Base-by-base conservation (phyloP, 2,329 filamentous ascomycete genomes). In the Apiospora saccharicola region DNA sequence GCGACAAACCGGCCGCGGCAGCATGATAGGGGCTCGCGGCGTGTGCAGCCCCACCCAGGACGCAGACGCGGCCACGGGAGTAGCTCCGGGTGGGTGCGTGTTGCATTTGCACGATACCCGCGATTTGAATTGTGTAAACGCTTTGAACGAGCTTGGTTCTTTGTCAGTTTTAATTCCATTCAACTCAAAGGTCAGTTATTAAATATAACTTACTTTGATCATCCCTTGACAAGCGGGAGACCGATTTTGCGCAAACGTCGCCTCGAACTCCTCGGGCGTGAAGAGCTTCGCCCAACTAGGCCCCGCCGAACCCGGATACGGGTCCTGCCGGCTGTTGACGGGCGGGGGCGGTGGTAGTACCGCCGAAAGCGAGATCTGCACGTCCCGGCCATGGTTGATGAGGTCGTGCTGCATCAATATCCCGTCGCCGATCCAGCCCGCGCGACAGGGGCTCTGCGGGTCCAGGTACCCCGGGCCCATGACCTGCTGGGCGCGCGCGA, bases 211-310 rank as follows among this genome's bases (percentile, higher is more conserved):
- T 69, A 81, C 79, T 51, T 78, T 76, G 22, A 80, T 73, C 72
- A 80, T 78, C 12, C 77, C 77, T 30, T 75, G 77, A 64, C 78
- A 80, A 5, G 74, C 75, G 13, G 73, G 73, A 2, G 78, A 44
- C 19, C 68, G 68, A 53, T 74, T 77, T 13, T 64, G 71, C 4
- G 75, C 73, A 44, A 80, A 81, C n/a, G 77, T 75, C 0, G 74
- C 75, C n/a, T 74, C 72, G n/a, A 80, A 80, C 70, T 81, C 79
- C 24, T 79, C 76, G 3, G 78, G 78, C 8, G 77, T 80, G 43
- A 80, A 77, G 12, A 81, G 61, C 51, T 73, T 77, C 2, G 78
- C 78, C 79, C 79, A 81, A 12, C 19, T n/a, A 13, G 57, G 34
- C 10, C 34, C 57, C 8, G 30, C 30, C 4, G 30, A 34, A 14